phyloP scores from a whole-genome alignment of 257 asterid genomes.

The Nicotiana tabacum region DNA sequence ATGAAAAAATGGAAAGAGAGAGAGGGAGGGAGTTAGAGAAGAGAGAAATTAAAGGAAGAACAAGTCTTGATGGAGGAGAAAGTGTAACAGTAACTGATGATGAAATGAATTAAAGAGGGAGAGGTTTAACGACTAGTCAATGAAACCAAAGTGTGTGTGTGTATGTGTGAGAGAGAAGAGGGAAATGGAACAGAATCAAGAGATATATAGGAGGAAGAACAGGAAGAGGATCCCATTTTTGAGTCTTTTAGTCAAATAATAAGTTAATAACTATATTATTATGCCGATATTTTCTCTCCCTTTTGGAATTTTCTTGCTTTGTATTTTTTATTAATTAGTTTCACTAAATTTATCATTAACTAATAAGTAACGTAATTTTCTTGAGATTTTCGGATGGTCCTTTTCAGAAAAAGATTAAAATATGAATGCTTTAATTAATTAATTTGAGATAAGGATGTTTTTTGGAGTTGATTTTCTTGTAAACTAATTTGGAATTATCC shows the following conservation, averaged over 20 bases:
- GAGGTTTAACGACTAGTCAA: constrained; percentile 11
- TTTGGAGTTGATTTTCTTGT: not conserved
- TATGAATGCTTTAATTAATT: not conserved
- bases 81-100: constrained; percentile 11
- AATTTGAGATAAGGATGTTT: not conserved
- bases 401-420: too few species aligned
- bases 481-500: not conserved
- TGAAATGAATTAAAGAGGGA: not conserved
- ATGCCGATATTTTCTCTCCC: not conserved
- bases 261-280: not conserved
- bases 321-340: not conserved
- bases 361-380: not conserved
- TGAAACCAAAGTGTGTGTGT: not conserved
- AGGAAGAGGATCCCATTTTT: not conserved
- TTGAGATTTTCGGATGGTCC: not conserved
- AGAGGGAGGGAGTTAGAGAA: not conserved
- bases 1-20: too few species aligned
- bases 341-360: not conserved
- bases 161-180: not conserved
- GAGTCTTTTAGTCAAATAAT: not conserved
- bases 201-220: not conserved
- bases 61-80: constrained; percentile 2
- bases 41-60: constrained; percentile 7
- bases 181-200: not conserved
- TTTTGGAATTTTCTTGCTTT: not conserved